These are phyloP conservation scores for Cutaneotrichosporon arboriforme DNA, from an alignment of 1,284 basidiomycete genomes.

Conservation along the genomic window DNA sequence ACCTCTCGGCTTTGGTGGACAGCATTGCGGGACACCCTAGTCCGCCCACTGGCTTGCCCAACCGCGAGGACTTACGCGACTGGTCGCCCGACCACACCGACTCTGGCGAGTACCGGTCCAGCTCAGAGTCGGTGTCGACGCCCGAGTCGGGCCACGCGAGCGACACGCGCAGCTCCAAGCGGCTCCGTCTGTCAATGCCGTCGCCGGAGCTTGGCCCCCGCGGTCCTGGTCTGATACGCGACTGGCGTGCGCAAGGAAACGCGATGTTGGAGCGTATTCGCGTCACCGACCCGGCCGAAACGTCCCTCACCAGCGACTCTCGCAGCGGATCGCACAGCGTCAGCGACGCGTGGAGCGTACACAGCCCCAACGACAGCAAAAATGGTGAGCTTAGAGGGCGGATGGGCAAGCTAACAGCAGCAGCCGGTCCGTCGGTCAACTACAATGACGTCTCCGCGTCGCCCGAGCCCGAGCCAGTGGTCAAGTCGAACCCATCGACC, in stretches of 20 bases:
- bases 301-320: constrained; percentile 12
- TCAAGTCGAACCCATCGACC: constrained; percentile 42
- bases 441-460: constrained; percentile 11
- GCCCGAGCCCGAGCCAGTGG: constrained; percentile 1
- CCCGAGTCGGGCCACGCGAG: constrained; percentile 16
- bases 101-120: constrained; percentile 2
- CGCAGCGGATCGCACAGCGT: neutral
- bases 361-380: neutral
- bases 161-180: constrained; percentile 33
- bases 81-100: constrained; percentile 19
- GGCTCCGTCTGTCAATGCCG: constrained; percentile 29
- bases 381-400: constrained; percentile 1
- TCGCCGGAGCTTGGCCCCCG: constrained; percentile 15
- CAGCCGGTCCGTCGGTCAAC: constrained; percentile 23
- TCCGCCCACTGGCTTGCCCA: constrained; percentile 53
- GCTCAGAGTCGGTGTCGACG: constrained; percentile 4
- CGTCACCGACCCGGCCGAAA: constrained; percentile 26
- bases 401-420: constrained; percentile 16
- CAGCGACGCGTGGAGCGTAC: neutral
- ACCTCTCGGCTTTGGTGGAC: constrained; percentile 83
- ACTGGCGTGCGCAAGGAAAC: constrained; percentile 39
- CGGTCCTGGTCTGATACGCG: constrained; percentile 7
- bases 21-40: constrained; percentile 66
- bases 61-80: constrained; percentile 17
- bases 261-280: constrained; percentile 43